Conservation (phyloP, 2,329 filamentous ascomycete species). For the Phoma herbarum region DNA sequence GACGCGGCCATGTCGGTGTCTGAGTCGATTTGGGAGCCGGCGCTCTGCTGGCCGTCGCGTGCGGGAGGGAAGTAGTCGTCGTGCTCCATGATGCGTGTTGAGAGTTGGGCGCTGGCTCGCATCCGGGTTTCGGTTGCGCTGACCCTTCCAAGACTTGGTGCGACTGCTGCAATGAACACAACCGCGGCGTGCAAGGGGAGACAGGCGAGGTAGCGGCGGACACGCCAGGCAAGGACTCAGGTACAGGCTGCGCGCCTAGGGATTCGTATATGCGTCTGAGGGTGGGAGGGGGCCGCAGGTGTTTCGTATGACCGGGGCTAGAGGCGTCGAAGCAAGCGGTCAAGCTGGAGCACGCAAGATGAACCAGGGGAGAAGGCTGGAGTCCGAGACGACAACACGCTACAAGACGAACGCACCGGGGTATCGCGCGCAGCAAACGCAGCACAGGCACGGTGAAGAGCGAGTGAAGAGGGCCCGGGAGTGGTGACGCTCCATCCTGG, state of each 20-base stretch:
- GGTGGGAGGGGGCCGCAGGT: constrained; percentile 14
- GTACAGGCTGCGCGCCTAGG: constrained; percentile 2
- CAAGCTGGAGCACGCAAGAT: constrained; percentile 18
- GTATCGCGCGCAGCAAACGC: constrained; percentile 12
- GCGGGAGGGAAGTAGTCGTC: constrained; percentile 45
- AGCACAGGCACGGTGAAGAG: constrained; percentile 11
- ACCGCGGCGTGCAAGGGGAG: constrained; percentile 17
- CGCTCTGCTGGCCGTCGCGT: constrained; percentile 32
- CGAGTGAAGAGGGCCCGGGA: constrained; percentile 4
- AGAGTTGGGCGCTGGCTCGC: constrained; percentile 1
- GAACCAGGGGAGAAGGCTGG: constrained; percentile 11
- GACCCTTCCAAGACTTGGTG: constrained; percentile 15
- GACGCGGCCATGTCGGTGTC: constrained; percentile 50
- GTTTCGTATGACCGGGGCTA: constrained; percentile 19
- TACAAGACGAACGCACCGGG: constrained; percentile 3
- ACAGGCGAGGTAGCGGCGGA: constrained; percentile 6
- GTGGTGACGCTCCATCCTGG: constrained; percentile 13
- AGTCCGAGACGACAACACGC: constrained; percentile 5
- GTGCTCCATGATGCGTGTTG: constrained; percentile 41
- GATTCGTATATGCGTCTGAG: constrained; percentile 9
- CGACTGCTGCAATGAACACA: constrained; percentile 12
- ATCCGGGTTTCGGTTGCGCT: constrained; percentile 9
- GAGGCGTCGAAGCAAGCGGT: constrained; percentile 21
- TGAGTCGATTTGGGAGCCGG: constrained; percentile 39
- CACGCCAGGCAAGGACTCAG: constrained; percentile 18